These are phyloP conservation scores for Lasiosphaeria ovina DNA, from an alignment of 495 filamentous ascomycete species.

Conservation along the genomic window DNA sequence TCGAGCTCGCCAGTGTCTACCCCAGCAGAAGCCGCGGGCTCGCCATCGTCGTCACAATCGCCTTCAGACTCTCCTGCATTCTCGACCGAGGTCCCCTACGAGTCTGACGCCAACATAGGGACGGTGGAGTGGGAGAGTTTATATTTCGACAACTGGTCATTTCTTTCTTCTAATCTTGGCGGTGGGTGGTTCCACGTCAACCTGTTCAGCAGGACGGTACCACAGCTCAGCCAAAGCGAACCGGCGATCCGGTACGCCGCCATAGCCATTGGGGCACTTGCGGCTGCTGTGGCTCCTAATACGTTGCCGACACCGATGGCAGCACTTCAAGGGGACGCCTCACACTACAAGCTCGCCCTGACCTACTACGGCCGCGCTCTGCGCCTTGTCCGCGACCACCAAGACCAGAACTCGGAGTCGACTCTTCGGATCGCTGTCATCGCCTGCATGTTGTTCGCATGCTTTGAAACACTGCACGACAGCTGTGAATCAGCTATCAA, in stretches of 20 bases:
- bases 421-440: conserved; percentile 24
- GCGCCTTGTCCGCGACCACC: conserved; percentile 17
- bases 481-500: conserved; percentile 21
- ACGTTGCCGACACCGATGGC: not conserved
- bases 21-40: not conserved
- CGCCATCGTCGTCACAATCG: not conserved
- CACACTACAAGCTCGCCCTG: conserved; percentile 27
- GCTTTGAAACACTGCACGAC: conserved; percentile 29
- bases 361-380: conserved; percentile 29
- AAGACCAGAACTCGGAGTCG: conserved; percentile 11
- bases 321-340: not conserved
- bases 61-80: not conserved
- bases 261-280: conserved; percentile 28
- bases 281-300: conserved; percentile 11
- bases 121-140: conserved; percentile 10
- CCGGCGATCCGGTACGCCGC: conserved; percentile 25
- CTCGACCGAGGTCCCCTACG: not conserved
- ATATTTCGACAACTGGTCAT: conserved; percentile 25
- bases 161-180: conserved; percentile 18
- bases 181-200: conserved; percentile 21
- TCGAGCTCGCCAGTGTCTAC: conserved; percentile 6
- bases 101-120: not conserved
- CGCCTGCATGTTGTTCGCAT: conserved; percentile 28
- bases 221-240: conserved; percentile 21
- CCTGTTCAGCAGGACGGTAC: conserved; percentile 24